Evolutionary conservation across 2,329 filamentous ascomycete genomes (phyloP), one percentile per base, ranked within the genome.

Genomic region (Trichoderma sp.): DNA sequence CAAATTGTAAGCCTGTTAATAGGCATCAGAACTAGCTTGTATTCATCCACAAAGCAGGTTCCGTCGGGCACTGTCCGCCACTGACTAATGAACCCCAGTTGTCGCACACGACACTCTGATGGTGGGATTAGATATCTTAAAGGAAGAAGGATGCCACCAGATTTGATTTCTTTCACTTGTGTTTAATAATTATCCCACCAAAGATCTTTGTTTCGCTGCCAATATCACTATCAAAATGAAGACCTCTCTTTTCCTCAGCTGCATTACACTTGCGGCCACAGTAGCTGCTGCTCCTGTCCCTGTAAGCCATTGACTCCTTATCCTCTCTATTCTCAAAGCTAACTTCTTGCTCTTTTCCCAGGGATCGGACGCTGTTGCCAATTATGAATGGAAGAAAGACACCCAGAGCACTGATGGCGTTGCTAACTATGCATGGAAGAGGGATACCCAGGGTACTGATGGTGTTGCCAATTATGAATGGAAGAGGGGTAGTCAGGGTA

Each of bases 231-330:
- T 13, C 6, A 69, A 53, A n/a, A 69, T 69, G 66, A 69, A 69
- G 57, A n/a, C 66, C 13, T 69, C 66, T 47, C n/a, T 50, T 2
- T 34, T 69, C 26, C 66, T 69, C 57, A 34, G 57, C 39, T 50
- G 34, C 36, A 15, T 69, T 36, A 32, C 66, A 26, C 9, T 69
- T 17, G 66, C 66, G n/a, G 30, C n/a, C 47, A 62, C 66, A 28
- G 66, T 69, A 3, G 23, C 36, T 69, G 66, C 66, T 20, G 66
- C 57, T 23, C 66, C 66, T 12, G 66, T 62, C 39, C 66, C 66
- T 28, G 66, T 69, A 69, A 8, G 4, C 6, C 6, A 5, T 13
- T 7, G n/a, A 13, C 17, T 9, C 13, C 26, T 3, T 7, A 13
- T 3, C n/a, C 7, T 20, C 7, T 17, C 23, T 11, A 5, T 26